Evolutionary conservation across 495 filamentous ascomycete species (phyloP).

Genomic region (Extremus antarcticus): DNA sequence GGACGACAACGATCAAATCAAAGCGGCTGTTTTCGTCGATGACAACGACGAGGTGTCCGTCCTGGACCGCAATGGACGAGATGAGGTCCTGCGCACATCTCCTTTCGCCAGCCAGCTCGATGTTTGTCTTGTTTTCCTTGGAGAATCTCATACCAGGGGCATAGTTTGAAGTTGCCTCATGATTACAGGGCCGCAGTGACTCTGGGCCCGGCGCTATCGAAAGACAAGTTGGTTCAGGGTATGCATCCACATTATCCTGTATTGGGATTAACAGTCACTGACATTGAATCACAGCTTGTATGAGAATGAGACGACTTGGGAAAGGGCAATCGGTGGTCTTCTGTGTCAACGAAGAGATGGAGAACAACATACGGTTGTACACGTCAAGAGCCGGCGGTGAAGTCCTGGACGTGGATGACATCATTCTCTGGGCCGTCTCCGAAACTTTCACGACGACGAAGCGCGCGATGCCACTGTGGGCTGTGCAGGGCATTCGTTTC

Average conservation of each 20-base stretch:
- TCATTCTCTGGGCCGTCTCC: slow-evolving; percentile 48
- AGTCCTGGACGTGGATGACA: slow-evolving; percentile 36
- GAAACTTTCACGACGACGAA: slow-evolving; percentile 43
- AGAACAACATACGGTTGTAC: slow-evolving; percentile 29
- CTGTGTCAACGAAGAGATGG: slow-evolving; percentile 38
- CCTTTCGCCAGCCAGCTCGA: slow-evolving; percentile 50
- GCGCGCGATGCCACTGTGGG: slow-evolving; percentile 48
- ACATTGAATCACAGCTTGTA: slow-evolving; percentile 37
- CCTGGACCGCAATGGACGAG: slow-evolving; percentile 34
- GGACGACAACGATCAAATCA: slow-evolving; percentile 19
- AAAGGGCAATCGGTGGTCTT: slow-evolving; percentile 29
- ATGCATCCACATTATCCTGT: no score
- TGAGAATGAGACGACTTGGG: slow-evolving; percentile 33
- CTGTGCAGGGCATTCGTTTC: slow-evolving; percentile 44
- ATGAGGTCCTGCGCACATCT: slow-evolving; percentile 46
- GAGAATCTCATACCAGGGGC: slow-evolving; percentile 67
- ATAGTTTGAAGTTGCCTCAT: slow-evolving; percentile 53
- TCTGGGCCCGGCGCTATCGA: slow-evolving; percentile 54
- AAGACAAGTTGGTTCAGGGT: slow-evolving; percentile 70
- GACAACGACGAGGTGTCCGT: slow-evolving; percentile 38
- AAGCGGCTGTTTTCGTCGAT: slow-evolving; percentile 41
- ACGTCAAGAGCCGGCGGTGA: neutral
- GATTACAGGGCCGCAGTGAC: slow-evolving; percentile 56
- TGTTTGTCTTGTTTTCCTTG: slow-evolving; percentile 58
- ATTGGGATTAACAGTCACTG: no score